phyloP scores from a whole-genome alignment of 2,329 filamentous ascomycete species.

The Lecanicillium sp. region DNA sequence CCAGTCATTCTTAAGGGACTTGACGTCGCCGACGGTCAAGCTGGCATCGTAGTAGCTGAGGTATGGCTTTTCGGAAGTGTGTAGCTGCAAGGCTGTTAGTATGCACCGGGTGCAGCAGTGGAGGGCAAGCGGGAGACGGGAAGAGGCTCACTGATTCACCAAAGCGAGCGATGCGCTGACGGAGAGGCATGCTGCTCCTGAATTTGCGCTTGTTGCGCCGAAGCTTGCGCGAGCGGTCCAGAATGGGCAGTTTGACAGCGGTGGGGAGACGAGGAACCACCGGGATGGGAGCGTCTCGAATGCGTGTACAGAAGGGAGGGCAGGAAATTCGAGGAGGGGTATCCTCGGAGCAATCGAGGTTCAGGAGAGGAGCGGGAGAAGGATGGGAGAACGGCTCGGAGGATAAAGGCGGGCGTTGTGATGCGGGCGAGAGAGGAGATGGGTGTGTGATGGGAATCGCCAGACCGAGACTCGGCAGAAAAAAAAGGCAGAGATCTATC shows the following conservation, averaged over 20 bases:
- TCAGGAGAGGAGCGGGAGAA: not conserved
- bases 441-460: not conserved
- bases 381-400: not conserved
- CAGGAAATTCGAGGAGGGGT: not conserved
- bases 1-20: conserved; percentile 87
- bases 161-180: conserved; percentile 40
- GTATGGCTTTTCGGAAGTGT: conserved; percentile 30
- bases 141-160: conserved; percentile 37
- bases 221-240: conserved; percentile 4
- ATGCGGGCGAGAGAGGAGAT: not conserved
- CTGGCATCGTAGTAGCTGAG: conserved; percentile 38
- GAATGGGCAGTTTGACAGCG: not conserved
- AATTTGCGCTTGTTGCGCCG: conserved; percentile 15
- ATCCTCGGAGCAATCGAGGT: not conserved
- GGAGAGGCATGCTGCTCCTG: conserved; percentile 31
- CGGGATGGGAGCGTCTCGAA: conserved; percentile 3
- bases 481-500: too few species aligned
- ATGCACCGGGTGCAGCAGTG: not conserved
- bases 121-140: conserved; percentile 17
- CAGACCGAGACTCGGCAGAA: not conserved
- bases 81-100: conserved; percentile 45
- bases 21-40: conserved; percentile 80
- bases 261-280: not conserved
- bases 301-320: not conserved
- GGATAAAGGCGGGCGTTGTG: not conserved